phyloP scores from a whole-genome alignment of 257 asterid genomes.

The Solanum bulbocastanum region DNA sequence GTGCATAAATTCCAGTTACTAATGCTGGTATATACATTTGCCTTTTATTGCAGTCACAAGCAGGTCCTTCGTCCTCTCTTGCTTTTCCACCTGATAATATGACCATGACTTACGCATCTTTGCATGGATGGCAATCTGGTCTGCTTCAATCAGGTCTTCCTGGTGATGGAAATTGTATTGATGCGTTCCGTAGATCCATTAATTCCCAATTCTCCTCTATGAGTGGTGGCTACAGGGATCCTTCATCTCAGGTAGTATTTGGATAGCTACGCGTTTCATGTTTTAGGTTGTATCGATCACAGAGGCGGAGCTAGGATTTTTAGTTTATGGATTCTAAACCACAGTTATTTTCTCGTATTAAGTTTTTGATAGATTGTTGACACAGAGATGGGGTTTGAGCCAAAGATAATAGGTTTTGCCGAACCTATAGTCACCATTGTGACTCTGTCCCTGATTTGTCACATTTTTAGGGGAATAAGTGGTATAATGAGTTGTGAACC shows the following conservation, averaged over 20 bases:
- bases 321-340: neutral
- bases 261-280: neutral
- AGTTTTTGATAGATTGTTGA: neutral
- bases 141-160: constrained; percentile 40
- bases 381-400: neutral
- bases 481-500: neutral
- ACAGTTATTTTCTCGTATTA: neutral
- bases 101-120: constrained; percentile 32
- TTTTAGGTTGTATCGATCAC: neutral
- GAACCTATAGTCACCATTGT: neutral
- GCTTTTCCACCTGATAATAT: constrained; percentile 40
- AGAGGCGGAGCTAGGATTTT: neutral
- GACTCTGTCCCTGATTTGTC: neutral
- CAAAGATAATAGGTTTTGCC: neutral
- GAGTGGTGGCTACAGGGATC: constrained; percentile 16
- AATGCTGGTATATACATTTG: neutral
- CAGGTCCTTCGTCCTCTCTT: constrained; percentile 47
- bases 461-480: neutral
- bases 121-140: constrained; percentile 48
- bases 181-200: constrained; percentile 38
- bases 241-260: neutral
- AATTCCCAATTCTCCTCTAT: constrained; percentile 26
- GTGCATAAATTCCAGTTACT: neutral
- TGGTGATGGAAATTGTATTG: constrained; percentile 30
- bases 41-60: constrained; percentile 21